phyloP scores from a whole-genome alignment of 192 early-diverging fungal species.

The Entophlyctis helioformis region DNA sequence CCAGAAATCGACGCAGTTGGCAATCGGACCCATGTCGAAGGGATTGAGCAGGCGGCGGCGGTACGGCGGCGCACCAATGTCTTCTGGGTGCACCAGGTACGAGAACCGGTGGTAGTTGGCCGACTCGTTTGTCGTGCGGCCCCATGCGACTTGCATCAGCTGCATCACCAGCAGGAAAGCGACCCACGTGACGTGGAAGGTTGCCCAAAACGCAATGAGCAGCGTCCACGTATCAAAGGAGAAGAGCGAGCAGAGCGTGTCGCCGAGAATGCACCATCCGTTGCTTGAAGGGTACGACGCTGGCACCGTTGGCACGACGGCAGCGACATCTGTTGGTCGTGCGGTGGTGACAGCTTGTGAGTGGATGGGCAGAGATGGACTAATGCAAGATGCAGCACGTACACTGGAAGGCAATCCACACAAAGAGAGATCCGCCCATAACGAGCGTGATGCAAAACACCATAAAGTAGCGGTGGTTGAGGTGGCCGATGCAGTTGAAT shows the following conservation, averaged over 20 bases:
- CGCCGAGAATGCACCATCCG: no score
- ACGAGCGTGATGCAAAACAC: slow-evolving; percentile 61
- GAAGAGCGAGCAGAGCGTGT: slow-evolving; percentile 57
- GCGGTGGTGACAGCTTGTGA: background rate
- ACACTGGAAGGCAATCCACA: slow-evolving; percentile 54
- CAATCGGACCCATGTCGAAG: slow-evolving; percentile 66
- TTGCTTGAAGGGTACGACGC: no score
- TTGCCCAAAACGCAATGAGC: slow-evolving; percentile 57
- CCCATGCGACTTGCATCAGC: slow-evolving; percentile 60
- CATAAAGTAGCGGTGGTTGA: slow-evolving; percentile 84
- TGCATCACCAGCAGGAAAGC: slow-evolving; percentile 66
- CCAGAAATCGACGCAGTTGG: slow-evolving; percentile 84
- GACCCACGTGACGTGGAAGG: slow-evolving; percentile 73
- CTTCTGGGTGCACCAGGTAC: slow-evolving; percentile 41
- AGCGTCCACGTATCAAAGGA: slow-evolving; percentile 63
- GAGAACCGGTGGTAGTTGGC: slow-evolving; percentile 65
- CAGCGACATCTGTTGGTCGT: slow-evolving; percentile 13
- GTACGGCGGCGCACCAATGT: slow-evolving; percentile 23
- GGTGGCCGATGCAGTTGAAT: slow-evolving; percentile 82
- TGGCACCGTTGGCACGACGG: no score
- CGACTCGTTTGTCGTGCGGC: slow-evolving; percentile 83
- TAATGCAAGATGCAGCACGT: slow-evolving; percentile 10
- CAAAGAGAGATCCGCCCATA: slow-evolving; percentile 43
- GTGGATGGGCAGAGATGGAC: background rate
- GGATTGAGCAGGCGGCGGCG: slow-evolving; percentile 40